These are phyloP conservation scores for Endotrypanum monterogeii DNA, from an alignment of 208 protist genomes.

Conservation along the genomic window DNA sequence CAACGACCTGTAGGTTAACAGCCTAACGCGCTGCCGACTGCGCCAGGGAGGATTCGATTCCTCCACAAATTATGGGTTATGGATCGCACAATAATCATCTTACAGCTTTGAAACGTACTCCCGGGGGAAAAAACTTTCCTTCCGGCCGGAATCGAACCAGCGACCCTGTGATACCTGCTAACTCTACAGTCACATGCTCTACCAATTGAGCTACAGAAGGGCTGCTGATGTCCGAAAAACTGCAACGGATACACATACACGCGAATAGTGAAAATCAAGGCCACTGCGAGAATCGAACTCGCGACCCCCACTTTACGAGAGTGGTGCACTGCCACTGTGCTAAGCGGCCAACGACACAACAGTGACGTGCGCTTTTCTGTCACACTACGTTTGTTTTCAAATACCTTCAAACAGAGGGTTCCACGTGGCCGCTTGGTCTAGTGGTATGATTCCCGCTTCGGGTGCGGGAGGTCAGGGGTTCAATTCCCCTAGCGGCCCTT, in stretches of 20 bases:
- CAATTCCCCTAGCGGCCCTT: conserved; percentile 70
- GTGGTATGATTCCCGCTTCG: conserved; percentile 61
- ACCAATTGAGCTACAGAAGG: conserved; percentile 43
- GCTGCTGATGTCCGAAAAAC: too few species aligned
- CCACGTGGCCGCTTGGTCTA: conserved; percentile 75
- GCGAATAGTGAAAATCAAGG: conserved; percentile 13
- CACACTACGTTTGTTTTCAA: too few species aligned
- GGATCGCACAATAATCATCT: too few species aligned
- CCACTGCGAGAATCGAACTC: conserved; percentile 35
- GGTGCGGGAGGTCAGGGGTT: conserved; percentile 73
- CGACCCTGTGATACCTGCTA: conserved; percentile 45
- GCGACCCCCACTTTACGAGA: conserved; percentile 95
- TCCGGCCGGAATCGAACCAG: conserved; percentile 34
- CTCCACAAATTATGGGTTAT: too few species aligned
- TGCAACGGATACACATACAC: background rate
- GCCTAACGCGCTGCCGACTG: conserved; percentile 44
- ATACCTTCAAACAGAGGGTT: too few species aligned
- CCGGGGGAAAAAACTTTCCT: conserved; percentile 42
- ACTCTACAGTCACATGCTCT: conserved; percentile 41
- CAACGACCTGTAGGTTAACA: conserved; percentile 47
- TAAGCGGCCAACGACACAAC: conserved; percentile 76
- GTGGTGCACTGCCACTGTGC: conserved; percentile 94
- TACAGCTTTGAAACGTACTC: too few species aligned
- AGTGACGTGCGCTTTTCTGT: too few species aligned
- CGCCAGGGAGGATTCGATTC: conserved; percentile 26